phyloP scores from a whole-genome alignment of 345 rosid species.

The Salix arbutifolia region DNA sequence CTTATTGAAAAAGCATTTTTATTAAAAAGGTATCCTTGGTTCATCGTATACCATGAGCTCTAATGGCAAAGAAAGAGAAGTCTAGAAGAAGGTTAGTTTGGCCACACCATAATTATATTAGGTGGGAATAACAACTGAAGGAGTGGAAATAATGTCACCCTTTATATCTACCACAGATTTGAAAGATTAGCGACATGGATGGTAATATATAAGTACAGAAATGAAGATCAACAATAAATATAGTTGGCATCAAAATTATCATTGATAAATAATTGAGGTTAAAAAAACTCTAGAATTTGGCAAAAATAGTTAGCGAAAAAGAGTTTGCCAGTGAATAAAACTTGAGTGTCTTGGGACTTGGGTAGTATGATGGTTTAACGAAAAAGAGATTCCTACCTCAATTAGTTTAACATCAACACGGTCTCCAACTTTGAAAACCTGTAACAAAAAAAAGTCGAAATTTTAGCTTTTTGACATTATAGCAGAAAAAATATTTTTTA shows the following conservation, averaged over 20 bases:
- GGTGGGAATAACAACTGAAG: no score
- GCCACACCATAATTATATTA: no score
- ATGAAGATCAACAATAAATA: not conserved
- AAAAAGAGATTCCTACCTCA: slow-evolving; percentile 49
- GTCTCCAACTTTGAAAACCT: slow-evolving; percentile 90
- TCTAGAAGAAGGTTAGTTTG: no score
- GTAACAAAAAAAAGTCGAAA: slow-evolving; percentile 19
- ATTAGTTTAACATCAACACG: slow-evolving; percentile 88
- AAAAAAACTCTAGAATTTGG: not conserved
- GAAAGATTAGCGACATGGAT: not conserved
- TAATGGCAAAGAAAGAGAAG: no score
- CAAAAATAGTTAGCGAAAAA: not conserved
- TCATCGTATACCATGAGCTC: no score
- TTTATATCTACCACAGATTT: not conserved
- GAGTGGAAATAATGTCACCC: no score
- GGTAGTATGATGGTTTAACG: not conserved
- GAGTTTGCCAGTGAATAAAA: not conserved
- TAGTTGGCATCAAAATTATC: not conserved
- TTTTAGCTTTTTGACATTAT: not conserved
- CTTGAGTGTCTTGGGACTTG: not conserved
- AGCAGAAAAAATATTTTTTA: not conserved
- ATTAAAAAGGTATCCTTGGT: no score
- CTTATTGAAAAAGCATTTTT: no score
- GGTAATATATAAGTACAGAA: no score
- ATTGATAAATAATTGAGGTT: not conserved